Evolutionary conservation across 805 yeast genomes (phyloP), one percentile per base, ranked within the genome.

Genomic region (Cephaloascus albidus): DNA sequence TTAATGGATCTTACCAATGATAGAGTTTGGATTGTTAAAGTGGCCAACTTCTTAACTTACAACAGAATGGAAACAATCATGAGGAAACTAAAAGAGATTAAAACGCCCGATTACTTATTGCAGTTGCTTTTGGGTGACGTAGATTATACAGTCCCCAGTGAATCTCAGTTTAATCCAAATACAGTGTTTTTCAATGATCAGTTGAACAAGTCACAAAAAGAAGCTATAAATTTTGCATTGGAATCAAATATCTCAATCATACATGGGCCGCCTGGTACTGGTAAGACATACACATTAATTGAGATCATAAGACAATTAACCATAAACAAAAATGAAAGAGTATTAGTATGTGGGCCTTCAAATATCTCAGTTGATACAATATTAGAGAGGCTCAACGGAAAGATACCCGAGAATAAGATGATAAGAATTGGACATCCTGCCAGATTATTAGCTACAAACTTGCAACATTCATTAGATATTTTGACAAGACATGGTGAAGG

Each of bases 351-450:
- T 61, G 97, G 96, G 0, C 95, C 97, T 0, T 88, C 97, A 0
- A 90, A 90, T 54, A 80, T 88, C 14, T 78, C 96, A 1, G 95
- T 89, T 1, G 97, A 90, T 55, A 90, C 95, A 0, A 83, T 90
- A 14, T 58, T 89, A 36, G 97, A 90, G 56, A 65, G 97, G 42
- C 57, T 90, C 18, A 58, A 68, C 33, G 57, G 57, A 20, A 58
- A 67, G 32, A 52, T 68, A 33, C 65, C 65, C 1, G 65, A 70
- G 10, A 57, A 65, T 33, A 52, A 74, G 41, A 58, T 93, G n/a
- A 65, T 90, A 10, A 69, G 98, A 51, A 72, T 90, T 30, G 98
- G 97, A 0, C 97, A 93, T 56, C 97, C 97, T 0, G 95, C 97
- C 1, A 72, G 97, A 41, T 65, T 90, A 12, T 55, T 87, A 15